phyloP scores from a whole-genome alignment of 148 eudicot species.

The Cornus suecica region DNA sequence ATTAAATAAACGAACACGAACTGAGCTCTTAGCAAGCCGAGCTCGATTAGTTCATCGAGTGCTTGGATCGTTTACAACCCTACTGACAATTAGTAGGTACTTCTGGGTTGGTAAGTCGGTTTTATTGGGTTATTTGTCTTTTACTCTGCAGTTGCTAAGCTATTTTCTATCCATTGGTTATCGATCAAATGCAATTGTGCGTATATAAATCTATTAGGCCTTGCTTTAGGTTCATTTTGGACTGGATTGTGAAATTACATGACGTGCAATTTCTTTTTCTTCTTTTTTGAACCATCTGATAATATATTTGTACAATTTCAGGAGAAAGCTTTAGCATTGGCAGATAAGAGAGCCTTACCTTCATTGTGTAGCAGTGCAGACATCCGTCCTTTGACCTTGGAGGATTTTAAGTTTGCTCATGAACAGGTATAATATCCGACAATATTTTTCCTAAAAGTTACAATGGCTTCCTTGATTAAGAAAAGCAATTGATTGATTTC shows the following conservation, averaged over 20 bases:
- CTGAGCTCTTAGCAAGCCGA: too few relatives aligned
- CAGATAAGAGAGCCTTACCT: conserved; percentile 59
- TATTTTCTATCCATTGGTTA: background rate
- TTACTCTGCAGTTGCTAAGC: background rate
- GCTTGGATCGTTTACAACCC: background rate
- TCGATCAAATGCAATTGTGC: background rate
- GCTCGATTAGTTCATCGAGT: too few relatives aligned
- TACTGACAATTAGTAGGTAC: background rate
- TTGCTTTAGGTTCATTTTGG: background rate
- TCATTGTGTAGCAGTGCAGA: conserved; percentile 63
- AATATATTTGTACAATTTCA: conserved; percentile 23
- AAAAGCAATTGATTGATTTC: too few relatives aligned
- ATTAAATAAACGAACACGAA: too few relatives aligned
- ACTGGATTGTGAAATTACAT: background rate
- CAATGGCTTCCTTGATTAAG: background rate
- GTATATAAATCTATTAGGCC: background rate
- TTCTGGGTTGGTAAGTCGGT: background rate
- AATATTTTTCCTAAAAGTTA: too few relatives aligned
- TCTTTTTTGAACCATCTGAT: conserved; percentile 3
- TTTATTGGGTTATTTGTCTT: background rate
- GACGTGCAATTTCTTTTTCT: background rate
- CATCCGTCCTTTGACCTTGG: conserved; percentile 67
- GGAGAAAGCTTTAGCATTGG: conserved; percentile 72
- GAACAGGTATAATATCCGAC: conserved; percentile 59
- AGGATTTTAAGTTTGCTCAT: conserved; percentile 85